Base-by-base conservation (phyloP, 1,284 basidiomycete species). In the Trametes pubescens region DNA sequence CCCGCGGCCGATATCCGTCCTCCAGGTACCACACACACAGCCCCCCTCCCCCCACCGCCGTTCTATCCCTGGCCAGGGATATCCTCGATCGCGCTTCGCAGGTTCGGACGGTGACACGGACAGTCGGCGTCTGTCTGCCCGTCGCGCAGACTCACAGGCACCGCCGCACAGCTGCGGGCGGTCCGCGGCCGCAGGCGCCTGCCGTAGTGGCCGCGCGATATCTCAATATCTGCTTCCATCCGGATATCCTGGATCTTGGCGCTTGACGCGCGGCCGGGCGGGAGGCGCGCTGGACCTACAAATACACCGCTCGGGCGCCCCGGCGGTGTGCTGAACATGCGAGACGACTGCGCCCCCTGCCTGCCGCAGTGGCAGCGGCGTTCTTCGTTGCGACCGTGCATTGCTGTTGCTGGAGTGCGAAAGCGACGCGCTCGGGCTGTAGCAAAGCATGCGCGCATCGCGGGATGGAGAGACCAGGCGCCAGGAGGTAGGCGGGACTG, bases 271-370 rank as follows among this genome's bases (percentile, higher is more conserved):
- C 32, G 7, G 16, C 16, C 11, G 29, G 14, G 49, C 49, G 29
- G 21, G 32, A 26, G 51, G 26, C 53, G 53, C 53, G 53, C 53
- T 55, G 53, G 53, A 55, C 53, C 53, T 55, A 55, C 53, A 55
- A 55, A 55, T 55, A 55, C 43, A 55, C 53, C 40, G 24, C 24
- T 37, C 21, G 38, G 21, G 52, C 52, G 22, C 24, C 35, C 51
- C 35, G 14, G 16, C 29, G 29, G n/a, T n/a, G n/a, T n/a, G n/a
- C n/a, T n/a, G n/a, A n/a, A n/a, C n/a, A n/a, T n/a, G n/a, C n/a
- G n/a, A n/a, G n/a, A n/a, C 49, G 32, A 51, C 34, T 29, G 18
- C 32, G n/a, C 29, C 47, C 22, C 46, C 46, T 21, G 46, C 16
- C 37, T 35, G 7, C 34, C 34, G 34, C 34, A 35, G 34, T 13